Conservation (phyloP, 257 asterid species). For the Scutellaria baicalensis region DNA sequence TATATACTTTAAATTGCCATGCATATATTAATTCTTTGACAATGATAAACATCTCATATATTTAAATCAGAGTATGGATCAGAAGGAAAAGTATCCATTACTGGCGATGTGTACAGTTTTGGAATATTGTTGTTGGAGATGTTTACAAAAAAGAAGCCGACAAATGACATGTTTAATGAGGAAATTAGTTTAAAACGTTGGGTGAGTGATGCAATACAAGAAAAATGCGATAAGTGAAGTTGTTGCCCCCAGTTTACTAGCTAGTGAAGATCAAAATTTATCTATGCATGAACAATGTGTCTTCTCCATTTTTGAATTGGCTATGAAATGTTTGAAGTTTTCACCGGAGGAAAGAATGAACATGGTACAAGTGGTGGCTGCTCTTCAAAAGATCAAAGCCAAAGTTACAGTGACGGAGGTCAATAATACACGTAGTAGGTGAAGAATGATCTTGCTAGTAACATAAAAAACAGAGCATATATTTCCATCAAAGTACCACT, state of each 20-base stretch:
- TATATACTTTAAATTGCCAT: not conserved
- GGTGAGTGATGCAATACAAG: conserved; percentile 14
- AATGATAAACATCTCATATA: not conserved
- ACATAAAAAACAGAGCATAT: no score
- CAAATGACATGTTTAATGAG: conserved; percentile 17
- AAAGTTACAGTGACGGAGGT: not conserved
- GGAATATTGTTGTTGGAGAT: conserved; percentile 29
- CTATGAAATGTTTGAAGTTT: conserved; percentile 19
- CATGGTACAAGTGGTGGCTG: conserved; percentile 3
- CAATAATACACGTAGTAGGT: not conserved
- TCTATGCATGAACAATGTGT: conserved; percentile 1
- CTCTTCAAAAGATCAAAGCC: conserved; percentile 17
- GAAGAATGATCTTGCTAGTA: not conserved
- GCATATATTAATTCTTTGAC: not conserved
- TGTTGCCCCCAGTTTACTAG: conserved; percentile 10
- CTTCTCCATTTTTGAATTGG: conserved; percentile 18
- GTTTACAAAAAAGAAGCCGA: conserved; percentile 20
- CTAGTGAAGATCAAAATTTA: not conserved
- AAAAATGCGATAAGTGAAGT: not conserved
- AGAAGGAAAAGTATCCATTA: conserved; percentile 26
- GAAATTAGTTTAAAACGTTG: not conserved
- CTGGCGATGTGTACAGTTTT: conserved; percentile 23
- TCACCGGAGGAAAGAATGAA: conserved; percentile 16
- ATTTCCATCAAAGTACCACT: no score
- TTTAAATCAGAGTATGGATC: conserved; percentile 23